Conservation (phyloP, 306 rosid species). For the Pyrus bretschneideri region DNA sequence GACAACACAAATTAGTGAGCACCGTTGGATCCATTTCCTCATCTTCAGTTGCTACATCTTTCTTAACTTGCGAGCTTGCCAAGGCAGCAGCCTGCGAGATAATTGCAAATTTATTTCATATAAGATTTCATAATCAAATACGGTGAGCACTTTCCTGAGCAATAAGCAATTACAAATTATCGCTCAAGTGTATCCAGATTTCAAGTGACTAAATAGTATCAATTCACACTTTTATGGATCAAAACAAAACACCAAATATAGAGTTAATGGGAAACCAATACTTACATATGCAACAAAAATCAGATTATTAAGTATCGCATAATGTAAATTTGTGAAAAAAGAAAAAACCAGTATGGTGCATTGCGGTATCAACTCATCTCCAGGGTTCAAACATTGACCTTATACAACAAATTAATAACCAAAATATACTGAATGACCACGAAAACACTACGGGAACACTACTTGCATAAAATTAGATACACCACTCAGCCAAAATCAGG, state of each 20-base stretch:
- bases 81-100: slow-evolving; percentile 50
- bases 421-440: background rate
- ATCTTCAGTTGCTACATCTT: slow-evolving; percentile 47
- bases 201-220: background rate
- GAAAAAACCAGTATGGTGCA: background rate
- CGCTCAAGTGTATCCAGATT: background rate
- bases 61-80: slow-evolving; percentile 42
- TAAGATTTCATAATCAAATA: background rate
- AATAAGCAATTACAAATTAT: background rate
- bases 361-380: background rate
- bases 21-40: slow-evolving; percentile 95
- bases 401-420: background rate
- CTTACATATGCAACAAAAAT: background rate
- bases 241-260: background rate
- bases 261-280: background rate
- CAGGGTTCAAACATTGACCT: background rate
- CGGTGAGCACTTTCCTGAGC: background rate
- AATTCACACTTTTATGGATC: background rate
- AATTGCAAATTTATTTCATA: background rate
- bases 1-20: background rate
- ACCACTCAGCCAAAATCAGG: background rate
- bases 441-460: background rate
- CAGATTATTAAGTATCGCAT: background rate
- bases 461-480: background rate
- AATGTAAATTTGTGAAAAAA: background rate